These are phyloP conservation scores for Yamadazyma mexicana DNA, from an alignment of 1,139 yeast species.

Conservation along the genomic window DNA sequence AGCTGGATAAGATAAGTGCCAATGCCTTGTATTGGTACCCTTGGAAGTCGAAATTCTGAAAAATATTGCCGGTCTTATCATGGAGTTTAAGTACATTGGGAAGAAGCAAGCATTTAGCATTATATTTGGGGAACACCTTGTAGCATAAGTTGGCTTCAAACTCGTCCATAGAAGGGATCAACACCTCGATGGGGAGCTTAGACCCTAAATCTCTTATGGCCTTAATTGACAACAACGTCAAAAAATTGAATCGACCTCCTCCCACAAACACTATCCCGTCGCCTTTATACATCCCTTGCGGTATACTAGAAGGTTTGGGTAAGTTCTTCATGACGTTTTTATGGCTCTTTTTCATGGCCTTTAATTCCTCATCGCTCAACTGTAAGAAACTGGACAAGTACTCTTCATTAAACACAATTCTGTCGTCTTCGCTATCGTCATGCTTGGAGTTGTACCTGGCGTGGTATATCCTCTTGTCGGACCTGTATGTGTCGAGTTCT, in stretches of 20 bases:
- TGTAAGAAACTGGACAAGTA: constrained; percentile 55
- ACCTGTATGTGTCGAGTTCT: constrained; percentile 33
- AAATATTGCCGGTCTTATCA: constrained; percentile 13
- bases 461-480: constrained; percentile 45
- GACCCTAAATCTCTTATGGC: constrained; percentile 65
- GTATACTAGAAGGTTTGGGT: constrained; percentile 35
- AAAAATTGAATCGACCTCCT: constrained; percentile 67
- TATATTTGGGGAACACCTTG: constrained; percentile 59
- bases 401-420: constrained; percentile 38
- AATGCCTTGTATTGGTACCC: constrained; percentile 82
- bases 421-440: constrained; percentile 22
- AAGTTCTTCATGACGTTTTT: constrained; percentile 48
- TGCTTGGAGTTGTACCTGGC: constrained; percentile 47
- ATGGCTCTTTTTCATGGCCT: constrained; percentile 51
- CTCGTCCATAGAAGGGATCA: constrained; percentile 68
- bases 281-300: constrained; percentile 55
- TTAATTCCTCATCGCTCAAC: constrained; percentile 43
- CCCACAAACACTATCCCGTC: constrained; percentile 66
- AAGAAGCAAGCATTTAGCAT: constrained; percentile 58
- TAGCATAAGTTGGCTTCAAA: constrained; percentile 71
- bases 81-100: constrained; percentile 46
- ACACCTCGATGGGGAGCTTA: constrained; percentile 71
- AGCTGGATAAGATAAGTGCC: constrained; percentile 72
- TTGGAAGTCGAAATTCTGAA: constrained; percentile 25
- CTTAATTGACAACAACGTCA: constrained; percentile 64